These are phyloP conservation scores for Musa acuminata DNA, from an alignment of 176 grass and related monocot genomes.

Conservation along the genomic window DNA sequence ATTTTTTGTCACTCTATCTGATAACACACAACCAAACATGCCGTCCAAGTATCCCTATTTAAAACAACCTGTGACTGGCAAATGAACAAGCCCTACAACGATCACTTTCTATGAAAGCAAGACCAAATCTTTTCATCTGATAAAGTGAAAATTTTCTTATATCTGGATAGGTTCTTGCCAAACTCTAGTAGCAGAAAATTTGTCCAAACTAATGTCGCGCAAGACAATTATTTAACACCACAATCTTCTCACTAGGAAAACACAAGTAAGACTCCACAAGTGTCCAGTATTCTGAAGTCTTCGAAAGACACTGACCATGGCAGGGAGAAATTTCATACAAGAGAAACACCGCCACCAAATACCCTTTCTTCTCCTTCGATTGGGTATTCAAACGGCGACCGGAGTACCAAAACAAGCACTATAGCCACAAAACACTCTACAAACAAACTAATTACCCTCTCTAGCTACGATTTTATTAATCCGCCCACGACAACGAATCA, in stretches of 20 bases:
- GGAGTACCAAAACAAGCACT: background rate
- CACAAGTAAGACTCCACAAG: background rate
- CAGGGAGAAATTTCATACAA: background rate
- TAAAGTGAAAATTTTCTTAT: background rate
- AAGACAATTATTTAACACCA: background rate
- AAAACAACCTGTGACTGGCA: too few species aligned
- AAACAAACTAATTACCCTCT: background rate
- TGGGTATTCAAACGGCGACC: background rate
- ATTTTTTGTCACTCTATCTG: too few species aligned
- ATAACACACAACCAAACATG: too few species aligned
- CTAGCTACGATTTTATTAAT: background rate
- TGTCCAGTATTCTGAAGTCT: background rate
- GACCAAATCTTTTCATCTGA: background rate
- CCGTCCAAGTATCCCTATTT: too few species aligned
- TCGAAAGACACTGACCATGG: background rate
- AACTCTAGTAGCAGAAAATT: background rate
- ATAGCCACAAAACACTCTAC: background rate
- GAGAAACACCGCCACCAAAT: background rate
- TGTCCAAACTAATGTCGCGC: background rate
- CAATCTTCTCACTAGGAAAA: background rate
- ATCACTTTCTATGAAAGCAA: background rate
- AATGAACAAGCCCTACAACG: background rate
- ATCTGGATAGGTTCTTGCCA: background rate
- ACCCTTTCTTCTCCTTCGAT: background rate
- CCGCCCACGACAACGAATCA: background rate